Percentiles rank a stretch among this genome's conserved stretches.
Evolutionary conservation across 2,329 filamentous ascomycete species (phyloP).

Genomic region (Xylariaceae sp.): DNA sequence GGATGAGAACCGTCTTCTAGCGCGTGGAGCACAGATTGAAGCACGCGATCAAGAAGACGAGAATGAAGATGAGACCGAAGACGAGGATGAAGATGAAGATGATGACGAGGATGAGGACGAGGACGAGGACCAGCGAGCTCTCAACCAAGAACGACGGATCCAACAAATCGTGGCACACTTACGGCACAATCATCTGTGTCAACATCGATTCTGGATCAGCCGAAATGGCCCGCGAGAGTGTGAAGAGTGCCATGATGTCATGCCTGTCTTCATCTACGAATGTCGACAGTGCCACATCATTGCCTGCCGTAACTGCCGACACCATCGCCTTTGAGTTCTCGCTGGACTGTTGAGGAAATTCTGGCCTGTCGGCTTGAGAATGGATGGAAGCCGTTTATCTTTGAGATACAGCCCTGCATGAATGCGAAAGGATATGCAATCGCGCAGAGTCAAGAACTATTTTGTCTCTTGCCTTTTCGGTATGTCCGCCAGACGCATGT

Average conservation of each 20-base stretch:
- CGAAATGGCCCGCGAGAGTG: slow-evolving; percentile 7
- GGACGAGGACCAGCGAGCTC: not conserved
- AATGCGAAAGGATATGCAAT: no score
- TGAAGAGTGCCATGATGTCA: slow-evolving; percentile 5
- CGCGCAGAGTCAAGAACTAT: no score
- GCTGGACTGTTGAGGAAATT: no score
- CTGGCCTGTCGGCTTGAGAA: no score
- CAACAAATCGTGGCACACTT: slow-evolving; percentile 13
- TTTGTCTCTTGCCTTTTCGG: no score
- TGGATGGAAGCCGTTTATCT: no score
- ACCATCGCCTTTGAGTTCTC: not conserved
- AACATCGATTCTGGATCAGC: slow-evolving; percentile 23
- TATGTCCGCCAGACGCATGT: no score
- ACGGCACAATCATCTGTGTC: slow-evolving; percentile 17
- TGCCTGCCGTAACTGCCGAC: not conserved
- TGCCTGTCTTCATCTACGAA: slow-evolving; percentile 5
- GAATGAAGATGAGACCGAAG: no score
- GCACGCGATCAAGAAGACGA: slow-evolving; percentile 4
- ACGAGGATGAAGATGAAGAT: no score
- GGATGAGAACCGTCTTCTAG: slow-evolving; percentile 19
- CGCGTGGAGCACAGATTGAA: slow-evolving; percentile 8
- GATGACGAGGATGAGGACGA: not conserved
- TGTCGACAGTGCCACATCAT: slow-evolving; percentile 2
- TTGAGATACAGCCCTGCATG: no score
- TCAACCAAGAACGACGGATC: not conserved